Evolutionary conservation across 306 rosid genomes (phyloP).

Genomic region (Quercus engelmannii): DNA sequence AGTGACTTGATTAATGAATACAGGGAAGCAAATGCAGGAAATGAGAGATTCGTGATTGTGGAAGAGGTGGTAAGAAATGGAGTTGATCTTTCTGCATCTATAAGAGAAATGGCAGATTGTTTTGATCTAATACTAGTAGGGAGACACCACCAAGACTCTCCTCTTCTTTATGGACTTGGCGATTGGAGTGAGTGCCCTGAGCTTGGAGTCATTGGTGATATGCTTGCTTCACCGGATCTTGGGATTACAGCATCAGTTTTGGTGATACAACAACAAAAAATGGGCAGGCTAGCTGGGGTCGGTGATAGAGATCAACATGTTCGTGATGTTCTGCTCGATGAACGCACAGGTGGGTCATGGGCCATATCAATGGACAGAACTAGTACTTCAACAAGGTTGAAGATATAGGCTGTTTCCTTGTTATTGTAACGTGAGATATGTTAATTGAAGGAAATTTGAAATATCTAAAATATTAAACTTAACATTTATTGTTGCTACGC

Average conservation of each 20-base stretch:
- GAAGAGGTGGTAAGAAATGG: slow-evolving; percentile 70
- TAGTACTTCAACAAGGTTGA: not conserved
- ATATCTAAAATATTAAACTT: too few species aligned
- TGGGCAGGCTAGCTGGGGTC: not conserved
- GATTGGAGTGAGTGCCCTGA: slow-evolving; percentile 69
- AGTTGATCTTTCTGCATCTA: slow-evolving; percentile 26
- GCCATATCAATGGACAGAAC: slow-evolving; percentile 29
- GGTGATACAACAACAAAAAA: slow-evolving; percentile 66
- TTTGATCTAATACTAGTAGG: slow-evolving; percentile 68
- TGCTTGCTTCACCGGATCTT: slow-evolving; percentile 58
- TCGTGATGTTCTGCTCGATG: slow-evolving; percentile 23
- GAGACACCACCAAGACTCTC: slow-evolving; percentile 37
- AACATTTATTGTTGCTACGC: too few species aligned
- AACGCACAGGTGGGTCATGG: slow-evolving; percentile 23
- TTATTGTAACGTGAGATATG: too few species aligned
- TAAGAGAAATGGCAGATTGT: slow-evolving; percentile 46
- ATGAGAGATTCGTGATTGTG: slow-evolving; percentile 44
- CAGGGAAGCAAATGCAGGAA: slow-evolving; percentile 36
- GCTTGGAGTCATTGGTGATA: slow-evolving; percentile 61
- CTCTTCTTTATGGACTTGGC: slow-evolving; percentile 42
- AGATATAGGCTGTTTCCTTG: too few species aligned
- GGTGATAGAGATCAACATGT: slow-evolving; percentile 20
- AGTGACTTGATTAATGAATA: slow-evolving; percentile 51
- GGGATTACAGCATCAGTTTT: slow-evolving; percentile 47
- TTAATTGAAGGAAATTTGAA: too few species aligned